These are phyloP conservation scores for Cryptococcus sp. DNA, from an alignment of 1,284 basidiomycete species.

Conservation along the genomic window DNA sequence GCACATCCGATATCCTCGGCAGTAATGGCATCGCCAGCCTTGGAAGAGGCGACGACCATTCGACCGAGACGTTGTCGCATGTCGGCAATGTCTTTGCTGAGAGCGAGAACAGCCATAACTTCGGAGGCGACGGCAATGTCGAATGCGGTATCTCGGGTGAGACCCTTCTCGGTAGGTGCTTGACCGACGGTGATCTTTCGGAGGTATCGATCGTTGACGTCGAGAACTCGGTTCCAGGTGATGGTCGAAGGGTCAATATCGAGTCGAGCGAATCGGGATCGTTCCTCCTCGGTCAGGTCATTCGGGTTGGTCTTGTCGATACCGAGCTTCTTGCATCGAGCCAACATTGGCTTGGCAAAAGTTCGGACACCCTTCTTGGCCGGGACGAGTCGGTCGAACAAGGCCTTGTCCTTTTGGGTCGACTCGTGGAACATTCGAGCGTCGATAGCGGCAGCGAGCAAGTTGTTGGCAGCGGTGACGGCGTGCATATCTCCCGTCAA, in stretches of 20 bases:
- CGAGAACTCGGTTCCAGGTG: constrained; percentile 96
- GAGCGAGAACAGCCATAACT: constrained; percentile 95
- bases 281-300: constrained; percentile 88
- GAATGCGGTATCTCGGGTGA: constrained; percentile 83
- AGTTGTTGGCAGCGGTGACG: constrained; percentile 94
- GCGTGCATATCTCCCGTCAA: constrained; percentile 98
- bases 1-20: constrained; percentile 96
- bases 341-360: constrained; percentile 94
- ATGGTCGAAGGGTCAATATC: constrained; percentile 89
- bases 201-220: constrained; percentile 95
- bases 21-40: constrained; percentile 84
- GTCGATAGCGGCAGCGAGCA: constrained; percentile 92
- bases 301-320: constrained; percentile 92
- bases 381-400: constrained; percentile 89
- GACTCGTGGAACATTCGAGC: constrained; percentile 98
- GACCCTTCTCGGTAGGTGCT: constrained; percentile 82
- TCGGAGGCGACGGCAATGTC: constrained; percentile 97
- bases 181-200: constrained; percentile 92
- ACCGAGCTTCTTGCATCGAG: constrained; percentile 88
- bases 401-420: constrained; percentile 89
- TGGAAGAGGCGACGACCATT: constrained; percentile 85
- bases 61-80: constrained; percentile 74
- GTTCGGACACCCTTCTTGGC: constrained; percentile 89
- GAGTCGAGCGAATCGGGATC: constrained; percentile 80
- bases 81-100: constrained; percentile 80